Evolutionary conservation across 306 rosid genomes (phyloP).

Genomic region (Gynostemma pentaphyllum): DNA sequence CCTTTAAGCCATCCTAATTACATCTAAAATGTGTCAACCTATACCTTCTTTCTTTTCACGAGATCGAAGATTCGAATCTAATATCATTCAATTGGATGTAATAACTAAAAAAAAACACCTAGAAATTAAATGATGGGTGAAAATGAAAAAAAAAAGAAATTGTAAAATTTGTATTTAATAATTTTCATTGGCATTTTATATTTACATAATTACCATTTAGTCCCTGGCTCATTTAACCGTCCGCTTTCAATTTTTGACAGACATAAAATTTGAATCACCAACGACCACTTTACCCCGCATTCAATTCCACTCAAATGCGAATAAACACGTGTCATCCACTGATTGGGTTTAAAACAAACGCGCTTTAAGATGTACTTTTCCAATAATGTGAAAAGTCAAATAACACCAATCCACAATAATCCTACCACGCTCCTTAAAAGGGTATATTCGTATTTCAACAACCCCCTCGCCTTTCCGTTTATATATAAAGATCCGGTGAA

Average conservation of each 20-base stretch:
- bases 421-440: neutral
- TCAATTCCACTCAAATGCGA: neutral
- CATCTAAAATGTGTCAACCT: no score
- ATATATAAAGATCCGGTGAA: neutral
- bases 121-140: no score
- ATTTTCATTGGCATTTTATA: no score
- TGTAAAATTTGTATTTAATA: neutral
- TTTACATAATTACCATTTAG: neutral
- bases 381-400: constrained; percentile 1
- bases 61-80: no score
- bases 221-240: neutral
- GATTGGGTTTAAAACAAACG: neutral
- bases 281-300: neutral
- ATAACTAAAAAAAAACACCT: no score
- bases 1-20: no score
- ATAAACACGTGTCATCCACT: neutral
- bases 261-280: constrained; percentile 6
- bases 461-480: constrained; percentile 7
- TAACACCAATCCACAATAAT: neutral
- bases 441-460: constrained; percentile 7
- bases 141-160: neutral
- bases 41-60: no score
- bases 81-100: no score
- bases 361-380: neutral
- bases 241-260: neutral